A percentile compares a stretch with the other conserved stretches of the same genome.
Evolutionary conservation across 163 green algal genomes (phyloP).

Genomic region (Smithsoniella earleae): DNA sequence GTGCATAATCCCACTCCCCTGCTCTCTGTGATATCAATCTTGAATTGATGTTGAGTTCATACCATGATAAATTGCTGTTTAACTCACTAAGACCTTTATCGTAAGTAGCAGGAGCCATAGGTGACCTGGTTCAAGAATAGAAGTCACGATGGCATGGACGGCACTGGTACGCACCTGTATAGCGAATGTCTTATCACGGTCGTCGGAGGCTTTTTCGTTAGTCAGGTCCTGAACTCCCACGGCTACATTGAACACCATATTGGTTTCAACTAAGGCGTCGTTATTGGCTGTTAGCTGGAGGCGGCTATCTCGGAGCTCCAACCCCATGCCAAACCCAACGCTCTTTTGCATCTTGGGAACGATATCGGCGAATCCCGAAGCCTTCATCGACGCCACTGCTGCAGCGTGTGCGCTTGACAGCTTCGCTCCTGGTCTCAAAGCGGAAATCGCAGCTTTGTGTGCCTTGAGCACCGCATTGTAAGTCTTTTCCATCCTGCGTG

Average conservation of each 20-base stretch:
- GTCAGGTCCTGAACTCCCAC: constrained; percentile 45
- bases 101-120: too few species aligned
- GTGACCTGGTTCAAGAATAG: too few species aligned
- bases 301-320: constrained; percentile 77
- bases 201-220: constrained; percentile 31
- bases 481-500: constrained; percentile 21
- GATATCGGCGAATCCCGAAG: constrained; percentile 41
- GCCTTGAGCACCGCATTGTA: constrained; percentile 15
- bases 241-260: constrained; percentile 92
- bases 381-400: constrained; percentile 35
- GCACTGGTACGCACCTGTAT: constrained; percentile 49
- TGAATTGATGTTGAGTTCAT: too few species aligned
- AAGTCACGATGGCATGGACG: too few species aligned
- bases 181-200: constrained; percentile 44
- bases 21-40: too few species aligned
- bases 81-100: too few species aligned
- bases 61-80: too few species aligned
- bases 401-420: constrained; percentile 56
- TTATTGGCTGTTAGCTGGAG: constrained; percentile 57
- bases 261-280: constrained; percentile 43
- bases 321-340: constrained; percentile 82
- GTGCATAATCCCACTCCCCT: too few species aligned
- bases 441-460: constrained; percentile 69
- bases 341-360: constrained; percentile 67
- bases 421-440: constrained; percentile 57